Evolutionary conservation across 2,329 filamentous ascomycete genomes (phyloP).

Genomic region (Ophiostoma ulmi): DNA sequence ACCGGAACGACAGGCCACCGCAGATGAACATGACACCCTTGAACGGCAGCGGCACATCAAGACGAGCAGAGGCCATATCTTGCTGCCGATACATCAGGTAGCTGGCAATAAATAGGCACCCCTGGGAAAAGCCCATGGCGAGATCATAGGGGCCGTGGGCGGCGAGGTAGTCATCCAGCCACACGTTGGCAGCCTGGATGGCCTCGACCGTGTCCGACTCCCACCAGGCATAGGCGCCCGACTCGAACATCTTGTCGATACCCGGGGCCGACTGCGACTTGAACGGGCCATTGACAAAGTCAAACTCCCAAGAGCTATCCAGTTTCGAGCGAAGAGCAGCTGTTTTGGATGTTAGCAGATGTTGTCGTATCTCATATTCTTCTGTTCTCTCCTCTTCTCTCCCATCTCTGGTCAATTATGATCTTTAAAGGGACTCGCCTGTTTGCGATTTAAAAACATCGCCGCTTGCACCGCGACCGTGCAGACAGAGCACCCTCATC

Average conservation of each 20-base stretch:
- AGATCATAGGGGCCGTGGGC: slow-evolving; percentile 36
- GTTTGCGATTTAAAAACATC: slow-evolving; percentile 37
- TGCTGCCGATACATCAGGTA: slow-evolving; percentile 39
- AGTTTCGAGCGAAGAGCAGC: slow-evolving; percentile 37
- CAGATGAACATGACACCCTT: slow-evolving; percentile 40
- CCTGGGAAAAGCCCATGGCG: slow-evolving; percentile 38
- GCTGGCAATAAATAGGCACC: slow-evolving; percentile 38
- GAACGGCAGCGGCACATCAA: slow-evolving; percentile 34
- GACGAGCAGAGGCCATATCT: slow-evolving; percentile 27
- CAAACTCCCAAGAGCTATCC: slow-evolving; percentile 32
- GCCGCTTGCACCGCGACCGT: slow-evolving; percentile 38
- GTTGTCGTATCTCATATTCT: too few relatives aligned
- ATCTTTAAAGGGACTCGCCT: slow-evolving; percentile 27
- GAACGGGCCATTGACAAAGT: slow-evolving; percentile 37
- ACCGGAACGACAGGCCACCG: slow-evolving; percentile 36
- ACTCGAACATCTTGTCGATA: slow-evolving; percentile 33
- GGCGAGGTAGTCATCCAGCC: slow-evolving; percentile 36
- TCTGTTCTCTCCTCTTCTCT: background rate
- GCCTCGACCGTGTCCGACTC: slow-evolving; percentile 29
- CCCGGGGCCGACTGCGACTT: slow-evolving; percentile 33
- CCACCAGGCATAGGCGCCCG: slow-evolving; percentile 34
- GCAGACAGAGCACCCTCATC: slow-evolving; percentile 37
- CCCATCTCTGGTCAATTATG: too few relatives aligned
- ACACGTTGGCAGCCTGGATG: slow-evolving; percentile 36
- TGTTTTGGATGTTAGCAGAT: slow-evolving; percentile 22